Evolutionary conservation across 306 rosid species (phyloP).

Genomic region (Vigna nakashimae): DNA sequence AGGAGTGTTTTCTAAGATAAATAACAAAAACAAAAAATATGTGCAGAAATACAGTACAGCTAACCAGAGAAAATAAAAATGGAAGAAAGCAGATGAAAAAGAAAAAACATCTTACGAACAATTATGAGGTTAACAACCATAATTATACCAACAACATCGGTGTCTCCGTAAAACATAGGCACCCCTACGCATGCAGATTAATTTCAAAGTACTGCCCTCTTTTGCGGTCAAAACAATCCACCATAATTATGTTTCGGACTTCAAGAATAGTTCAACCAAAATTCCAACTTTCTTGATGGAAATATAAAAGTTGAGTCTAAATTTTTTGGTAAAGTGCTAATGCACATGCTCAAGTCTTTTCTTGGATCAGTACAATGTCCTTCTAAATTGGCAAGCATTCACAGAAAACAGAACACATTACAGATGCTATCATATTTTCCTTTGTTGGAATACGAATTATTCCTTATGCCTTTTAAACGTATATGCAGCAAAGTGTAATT

Average conservation of each 20-base stretch:
- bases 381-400: neutral
- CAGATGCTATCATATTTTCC: neutral
- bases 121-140: conserved; percentile 21
- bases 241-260: conserved; percentile 19
- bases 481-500: neutral
- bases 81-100: neutral
- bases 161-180: neutral
- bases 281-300: neutral
- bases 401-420: neutral
- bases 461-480: neutral
- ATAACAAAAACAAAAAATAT: neutral
- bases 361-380: conserved; percentile 14
- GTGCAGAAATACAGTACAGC: neutral
- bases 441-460: conserved; percentile 12
- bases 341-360: conserved; percentile 5
- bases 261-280: neutral
- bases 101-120: neutral
- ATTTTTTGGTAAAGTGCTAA: neutral
- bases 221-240: conserved; percentile 33
- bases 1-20: neutral
- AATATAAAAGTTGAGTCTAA: neutral
- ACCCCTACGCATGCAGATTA: conserved; percentile 30
- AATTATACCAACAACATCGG: conserved; percentile 1
- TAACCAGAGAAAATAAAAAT: neutral
- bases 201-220: conserved; percentile 27